Evolutionary conservation across 345 rosid genomes (phyloP).

Genomic region (Brassica carinata): DNA sequence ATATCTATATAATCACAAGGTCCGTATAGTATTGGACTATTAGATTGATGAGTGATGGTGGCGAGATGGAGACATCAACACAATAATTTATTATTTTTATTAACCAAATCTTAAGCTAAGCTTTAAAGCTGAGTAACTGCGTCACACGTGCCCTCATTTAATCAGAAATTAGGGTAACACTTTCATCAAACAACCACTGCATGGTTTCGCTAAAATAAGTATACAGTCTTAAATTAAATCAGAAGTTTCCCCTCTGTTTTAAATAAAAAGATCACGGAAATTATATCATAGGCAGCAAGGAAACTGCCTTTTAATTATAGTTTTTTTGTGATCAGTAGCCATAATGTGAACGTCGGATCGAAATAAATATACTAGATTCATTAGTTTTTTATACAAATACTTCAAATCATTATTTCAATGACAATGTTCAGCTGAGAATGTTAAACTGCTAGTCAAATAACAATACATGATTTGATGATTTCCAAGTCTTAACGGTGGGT

Average conservation of each 20-base stretch:
- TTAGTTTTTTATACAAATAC: not conserved
- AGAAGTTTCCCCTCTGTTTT: not conserved
- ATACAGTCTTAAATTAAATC: not conserved
- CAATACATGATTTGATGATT: not conserved
- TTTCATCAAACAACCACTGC: slow-evolving; percentile 32
- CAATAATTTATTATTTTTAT: not conserved
- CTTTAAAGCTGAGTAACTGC: slow-evolving; percentile 32
- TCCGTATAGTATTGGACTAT: not conserved
- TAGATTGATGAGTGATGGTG: slow-evolving; percentile 37
- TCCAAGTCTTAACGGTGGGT: not conserved
- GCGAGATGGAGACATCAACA: slow-evolving; percentile 40
- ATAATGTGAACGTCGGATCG: not conserved
- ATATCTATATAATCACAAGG: not conserved
- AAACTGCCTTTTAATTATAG: not conserved
- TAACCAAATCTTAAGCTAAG: slow-evolving; percentile 18
- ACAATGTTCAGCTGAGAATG: not conserved
- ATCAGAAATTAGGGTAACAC: slow-evolving; percentile 27
- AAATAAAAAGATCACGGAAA: not conserved
- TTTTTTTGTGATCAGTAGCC: not conserved
- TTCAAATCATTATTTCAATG: not conserved
- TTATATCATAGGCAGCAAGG: not conserved
- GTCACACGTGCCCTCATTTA: slow-evolving; percentile 42
- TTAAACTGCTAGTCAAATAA: not conserved
- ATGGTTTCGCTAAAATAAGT: not conserved
- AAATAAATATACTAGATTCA: not conserved